Percentiles rank a stretch among this genome's conserved stretches.
phyloP scores from a whole-genome alignment of 495 filamentous ascomycete species.

The Margaritispora aquatica region DNA sequence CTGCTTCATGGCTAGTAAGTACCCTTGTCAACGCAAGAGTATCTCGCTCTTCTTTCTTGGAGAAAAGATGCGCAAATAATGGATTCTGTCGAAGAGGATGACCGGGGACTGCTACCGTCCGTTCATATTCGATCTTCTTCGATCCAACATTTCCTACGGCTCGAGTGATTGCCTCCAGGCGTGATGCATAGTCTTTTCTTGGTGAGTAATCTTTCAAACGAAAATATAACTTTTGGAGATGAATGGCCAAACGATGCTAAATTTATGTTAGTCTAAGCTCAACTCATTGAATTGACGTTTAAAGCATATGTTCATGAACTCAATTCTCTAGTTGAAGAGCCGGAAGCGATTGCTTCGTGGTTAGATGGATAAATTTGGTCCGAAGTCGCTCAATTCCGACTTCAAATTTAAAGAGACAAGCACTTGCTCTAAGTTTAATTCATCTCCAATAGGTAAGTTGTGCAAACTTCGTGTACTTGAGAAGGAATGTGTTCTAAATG shows the following conservation, averaged over 20 bases:
- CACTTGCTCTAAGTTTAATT: too few relatives aligned
- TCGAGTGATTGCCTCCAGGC: slow-evolving; percentile 41
- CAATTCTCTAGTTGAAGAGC: too few relatives aligned
- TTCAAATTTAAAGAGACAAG: too few relatives aligned
- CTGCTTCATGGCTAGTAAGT: slow-evolving; percentile 56
- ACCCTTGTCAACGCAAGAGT: slow-evolving; percentile 52
- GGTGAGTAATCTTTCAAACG: slow-evolving; percentile 64
- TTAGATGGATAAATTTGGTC: too few relatives aligned
- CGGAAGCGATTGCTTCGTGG: too few relatives aligned
- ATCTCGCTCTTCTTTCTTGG: slow-evolving; percentile 31
- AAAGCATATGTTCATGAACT: too few relatives aligned
- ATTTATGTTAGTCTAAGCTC: not conserved
- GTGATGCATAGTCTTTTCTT: slow-evolving; percentile 49
- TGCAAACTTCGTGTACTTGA: too few relatives aligned
- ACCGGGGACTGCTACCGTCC: slow-evolving; percentile 30
- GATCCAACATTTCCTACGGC: slow-evolving; percentile 1
- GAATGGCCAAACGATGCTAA: slow-evolving; percentile 53
- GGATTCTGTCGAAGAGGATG: slow-evolving; percentile 46
- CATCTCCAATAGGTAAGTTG: too few relatives aligned
- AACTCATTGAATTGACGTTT: too few relatives aligned
- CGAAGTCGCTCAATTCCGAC: too few relatives aligned
- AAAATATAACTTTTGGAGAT: slow-evolving; percentile 62
- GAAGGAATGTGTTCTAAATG: too few relatives aligned
- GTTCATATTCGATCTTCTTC: slow-evolving; percentile 11
- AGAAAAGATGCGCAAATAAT: slow-evolving; percentile 39